Percentiles rank a stretch among this genome's conserved stretches.
Conservation (phyloP, 2,329 filamentous ascomycete genomes). For the Mollisia scopiformis region DNA sequence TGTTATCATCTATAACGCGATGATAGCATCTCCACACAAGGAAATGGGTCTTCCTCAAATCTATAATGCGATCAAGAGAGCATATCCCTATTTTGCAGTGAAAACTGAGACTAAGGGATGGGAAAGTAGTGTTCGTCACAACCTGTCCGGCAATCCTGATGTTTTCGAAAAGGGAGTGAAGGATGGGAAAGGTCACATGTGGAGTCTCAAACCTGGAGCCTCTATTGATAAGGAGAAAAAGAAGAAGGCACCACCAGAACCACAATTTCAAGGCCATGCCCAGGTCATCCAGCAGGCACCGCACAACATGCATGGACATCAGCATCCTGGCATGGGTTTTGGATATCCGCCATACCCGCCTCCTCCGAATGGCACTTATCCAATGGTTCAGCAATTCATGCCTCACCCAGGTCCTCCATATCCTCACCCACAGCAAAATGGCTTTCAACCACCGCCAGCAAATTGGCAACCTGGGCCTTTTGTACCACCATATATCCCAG, state of each 20-base stretch:
- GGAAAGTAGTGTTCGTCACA: constrained; percentile 66
- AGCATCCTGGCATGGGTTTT: background rate
- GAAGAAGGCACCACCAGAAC: constrained; percentile 40
- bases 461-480: constrained; percentile 6
- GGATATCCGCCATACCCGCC: background rate
- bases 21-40: constrained; percentile 50
- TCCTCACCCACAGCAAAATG: constrained; percentile 3
- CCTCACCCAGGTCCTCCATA: constrained; percentile 1
- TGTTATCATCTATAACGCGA: constrained; percentile 58
- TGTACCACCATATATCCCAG: constrained; percentile 22
- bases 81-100: constrained; percentile 61
- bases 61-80: constrained; percentile 59
- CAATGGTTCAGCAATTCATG: constrained; percentile 17
- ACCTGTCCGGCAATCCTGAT: constrained; percentile 54
- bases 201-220: constrained; percentile 54
- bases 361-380: background rate
- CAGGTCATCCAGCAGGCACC: constrained; percentile 9
- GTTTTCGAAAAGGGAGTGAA: constrained; percentile 57
- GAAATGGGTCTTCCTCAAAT: constrained; percentile 62
- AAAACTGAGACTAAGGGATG: constrained; percentile 56
- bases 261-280: background rate
- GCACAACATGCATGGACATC: constrained; percentile 21
- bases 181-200: constrained; percentile 59
- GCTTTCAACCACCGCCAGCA: background rate
- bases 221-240: constrained; percentile 62